Conservation (phyloP, 179 eudicot species). For the Nepenthes alata region DNA sequence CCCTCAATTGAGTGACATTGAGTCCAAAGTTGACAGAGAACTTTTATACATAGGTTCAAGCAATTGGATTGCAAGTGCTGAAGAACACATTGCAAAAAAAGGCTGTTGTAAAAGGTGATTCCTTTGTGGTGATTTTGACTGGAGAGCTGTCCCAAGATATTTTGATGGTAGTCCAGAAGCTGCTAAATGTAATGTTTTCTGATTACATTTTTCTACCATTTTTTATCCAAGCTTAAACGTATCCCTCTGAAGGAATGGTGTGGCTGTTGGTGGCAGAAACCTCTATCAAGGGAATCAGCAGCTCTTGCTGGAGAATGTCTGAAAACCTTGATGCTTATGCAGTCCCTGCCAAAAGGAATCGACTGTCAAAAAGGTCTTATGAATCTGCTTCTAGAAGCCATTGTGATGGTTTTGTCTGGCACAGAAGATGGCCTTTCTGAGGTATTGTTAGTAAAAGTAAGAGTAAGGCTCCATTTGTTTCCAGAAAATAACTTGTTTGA, state of each 20-base stretch:
- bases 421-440: slow-evolving; percentile 43
- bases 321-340: slow-evolving; percentile 74
- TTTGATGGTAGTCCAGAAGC: slow-evolving; percentile 29
- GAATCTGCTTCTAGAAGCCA: slow-evolving; percentile 65
- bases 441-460: slow-evolving; percentile 21
- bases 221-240: background rate
- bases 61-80: slow-evolving; percentile 71
- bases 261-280: slow-evolving; percentile 45
- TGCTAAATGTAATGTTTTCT: slow-evolving; percentile 42
- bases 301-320: slow-evolving; percentile 76
- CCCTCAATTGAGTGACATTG: no score
- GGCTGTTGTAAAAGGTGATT: slow-evolving; percentile 26
- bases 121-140: slow-evolving; percentile 45
- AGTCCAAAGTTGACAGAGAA: slow-evolving; percentile 1
- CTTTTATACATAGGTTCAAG: slow-evolving; percentile 49
- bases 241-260: slow-evolving; percentile 8
- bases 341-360: slow-evolving; percentile 49
- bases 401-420: slow-evolving; percentile 58
- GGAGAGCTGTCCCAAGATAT: slow-evolving; percentile 64
- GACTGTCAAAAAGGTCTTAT: slow-evolving; percentile 62
- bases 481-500: background rate
- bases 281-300: slow-evolving; percentile 59
- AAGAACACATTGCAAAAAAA: slow-evolving; percentile 52
- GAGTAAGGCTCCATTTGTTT: background rate
- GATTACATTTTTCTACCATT: background rate